Percentiles rank a stretch among this genome's conserved stretches.
These are phyloP conservation scores for Arthrobotrys musiformis DNA, from an alignment of 2,329 filamentous ascomycete species.

Conservation along the genomic window DNA sequence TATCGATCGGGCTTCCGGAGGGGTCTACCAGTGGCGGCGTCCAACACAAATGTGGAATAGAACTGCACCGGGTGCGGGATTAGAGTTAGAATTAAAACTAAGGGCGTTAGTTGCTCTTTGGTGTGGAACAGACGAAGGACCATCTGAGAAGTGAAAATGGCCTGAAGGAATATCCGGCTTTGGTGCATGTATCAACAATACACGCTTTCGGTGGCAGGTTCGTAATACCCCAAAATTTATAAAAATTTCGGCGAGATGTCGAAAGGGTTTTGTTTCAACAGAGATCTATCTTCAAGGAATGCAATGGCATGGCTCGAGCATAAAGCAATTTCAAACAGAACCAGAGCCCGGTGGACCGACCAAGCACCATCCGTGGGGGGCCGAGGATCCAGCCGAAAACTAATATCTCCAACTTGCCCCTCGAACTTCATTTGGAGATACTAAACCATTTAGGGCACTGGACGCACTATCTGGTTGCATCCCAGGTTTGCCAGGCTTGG, in stretches of 20 bases:
- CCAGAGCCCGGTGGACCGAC: not conserved
- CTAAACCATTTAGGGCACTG: conserved; percentile 19
- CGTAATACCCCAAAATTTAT: too few relatives aligned
- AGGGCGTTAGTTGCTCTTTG: too few relatives aligned
- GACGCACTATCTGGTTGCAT: conserved; percentile 17
- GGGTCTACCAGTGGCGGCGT: conserved; percentile 4
- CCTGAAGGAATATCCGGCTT: not conserved
- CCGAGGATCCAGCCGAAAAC: not conserved
- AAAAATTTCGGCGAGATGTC: too few relatives aligned
- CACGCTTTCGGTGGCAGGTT: too few relatives aligned
- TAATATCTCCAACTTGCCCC: conserved; percentile 17
- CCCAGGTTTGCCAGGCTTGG: conserved; percentile 35
- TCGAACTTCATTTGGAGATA: conserved; percentile 28
- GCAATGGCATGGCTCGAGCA: not conserved
- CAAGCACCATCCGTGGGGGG: not conserved
- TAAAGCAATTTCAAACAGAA: too few relatives aligned
- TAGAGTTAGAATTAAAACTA: too few relatives aligned
- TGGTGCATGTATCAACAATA: too few relatives aligned
- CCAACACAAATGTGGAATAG: conserved; percentile 6
- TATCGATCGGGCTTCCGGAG: not conserved
- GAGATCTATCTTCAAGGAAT: not conserved
- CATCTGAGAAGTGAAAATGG: too few relatives aligned
- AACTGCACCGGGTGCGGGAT: not conserved
- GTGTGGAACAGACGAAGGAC: too few relatives aligned
- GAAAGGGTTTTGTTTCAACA: not conserved